These are phyloP conservation scores for Helminthosporium solani DNA, from an alignment of 2,329 filamentous ascomycete genomes.

Conservation along the genomic window DNA sequence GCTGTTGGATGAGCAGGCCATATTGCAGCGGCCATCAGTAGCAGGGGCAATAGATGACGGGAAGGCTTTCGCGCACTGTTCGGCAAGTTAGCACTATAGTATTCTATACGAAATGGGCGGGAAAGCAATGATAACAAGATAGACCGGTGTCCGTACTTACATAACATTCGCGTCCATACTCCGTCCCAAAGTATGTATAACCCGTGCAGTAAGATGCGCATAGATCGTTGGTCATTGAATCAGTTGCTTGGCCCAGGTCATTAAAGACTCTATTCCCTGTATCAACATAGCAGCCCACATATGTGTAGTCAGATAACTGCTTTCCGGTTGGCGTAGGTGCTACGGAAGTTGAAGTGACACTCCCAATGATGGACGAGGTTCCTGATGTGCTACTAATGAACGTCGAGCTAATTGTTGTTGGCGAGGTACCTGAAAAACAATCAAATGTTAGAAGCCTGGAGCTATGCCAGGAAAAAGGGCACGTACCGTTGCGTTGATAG, in stretches of 20 bases:
- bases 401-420: no score
- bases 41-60: conserved; percentile 1
- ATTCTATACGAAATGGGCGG: no score
- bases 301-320: background rate
- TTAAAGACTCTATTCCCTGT: background rate
- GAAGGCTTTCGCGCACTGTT: conserved; percentile 28
- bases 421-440: no score
- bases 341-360: no score
- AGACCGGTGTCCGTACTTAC: no score
- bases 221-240: conserved; percentile 21
- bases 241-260: background rate
- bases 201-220: conserved; percentile 26
- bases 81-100: no score
- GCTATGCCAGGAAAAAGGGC: no score
- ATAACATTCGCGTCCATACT: conserved; percentile 40
- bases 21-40: conserved; percentile 10
- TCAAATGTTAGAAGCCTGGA: no score
- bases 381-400: no score
- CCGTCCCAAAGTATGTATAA: conserved; percentile 29
- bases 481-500: background rate
- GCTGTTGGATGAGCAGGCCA: conserved; percentile 10
- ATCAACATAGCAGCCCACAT: background rate
- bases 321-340: background rate
- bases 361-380: no score
- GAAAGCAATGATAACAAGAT: no score